Conservation (phyloP, 2,329 filamentous ascomycete genomes). For the Lecanosticta acicola region DNA sequence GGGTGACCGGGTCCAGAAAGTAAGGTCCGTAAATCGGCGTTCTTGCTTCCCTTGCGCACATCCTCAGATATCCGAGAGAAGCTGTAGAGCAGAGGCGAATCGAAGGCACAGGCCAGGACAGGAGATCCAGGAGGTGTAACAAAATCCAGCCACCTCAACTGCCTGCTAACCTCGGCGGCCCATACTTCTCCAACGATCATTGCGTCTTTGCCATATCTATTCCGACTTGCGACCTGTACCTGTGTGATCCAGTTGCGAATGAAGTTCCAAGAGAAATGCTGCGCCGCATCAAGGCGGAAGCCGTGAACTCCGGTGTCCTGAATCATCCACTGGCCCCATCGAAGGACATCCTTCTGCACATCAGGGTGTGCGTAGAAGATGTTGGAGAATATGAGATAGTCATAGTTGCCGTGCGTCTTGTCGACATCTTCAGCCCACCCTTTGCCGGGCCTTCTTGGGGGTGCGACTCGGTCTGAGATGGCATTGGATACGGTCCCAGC, state of each 20-base stretch:
- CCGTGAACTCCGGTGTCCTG: conserved; percentile 56
- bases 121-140: conserved; percentile 34
- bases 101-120: conserved; percentile 54
- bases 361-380: conserved; percentile 61
- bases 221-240: conserved; percentile 44
- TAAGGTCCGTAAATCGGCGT: conserved; percentile 53
- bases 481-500: conserved; percentile 16
- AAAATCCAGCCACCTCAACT: conserved; percentile 48
- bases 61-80: conserved; percentile 56
- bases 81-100: conserved; percentile 63
- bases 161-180: conserved; percentile 52
- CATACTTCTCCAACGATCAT: conserved; percentile 68
- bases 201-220: conserved; percentile 42
- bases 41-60: conserved; percentile 35
- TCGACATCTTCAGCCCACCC: conserved; percentile 59
- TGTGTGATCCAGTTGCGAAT: conserved; percentile 58
- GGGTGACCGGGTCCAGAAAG: conserved; percentile 16
- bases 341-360: conserved; percentile 58
- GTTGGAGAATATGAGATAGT: conserved; percentile 68
- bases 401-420: conserved; percentile 59
- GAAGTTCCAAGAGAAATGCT: conserved; percentile 66
- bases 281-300: conserved; percentile 66
- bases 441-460: conserved; percentile 43
- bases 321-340: conserved; percentile 64
- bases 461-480: conserved; percentile 1